Conservation (phyloP, 257 asterid species). For the Nicotiana noctiflora region DNA sequence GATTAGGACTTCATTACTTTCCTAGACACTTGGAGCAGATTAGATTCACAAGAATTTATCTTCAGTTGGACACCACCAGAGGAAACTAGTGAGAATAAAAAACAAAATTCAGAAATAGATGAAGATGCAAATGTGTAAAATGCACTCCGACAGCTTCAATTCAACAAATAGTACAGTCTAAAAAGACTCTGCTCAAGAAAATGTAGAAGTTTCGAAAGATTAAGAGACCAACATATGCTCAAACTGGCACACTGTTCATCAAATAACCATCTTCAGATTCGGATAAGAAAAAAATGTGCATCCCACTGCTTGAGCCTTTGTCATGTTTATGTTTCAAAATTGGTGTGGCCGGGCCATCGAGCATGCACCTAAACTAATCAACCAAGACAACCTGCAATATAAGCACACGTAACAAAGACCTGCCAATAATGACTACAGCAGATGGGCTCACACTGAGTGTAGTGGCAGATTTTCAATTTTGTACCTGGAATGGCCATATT, state of each 20-base stretch:
- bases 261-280: background rate
- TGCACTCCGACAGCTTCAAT: background rate
- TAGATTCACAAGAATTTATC: conserved; percentile 1
- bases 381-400: background rate
- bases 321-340: background rate
- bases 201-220: background rate
- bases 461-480: background rate
- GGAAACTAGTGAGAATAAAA: background rate
- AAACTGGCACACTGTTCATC: background rate
- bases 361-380: background rate
- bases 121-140: background rate
- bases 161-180: background rate
- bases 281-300: background rate
- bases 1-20: background rate
- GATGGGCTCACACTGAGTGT: background rate
- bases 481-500: background rate
- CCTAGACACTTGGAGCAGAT: background rate
- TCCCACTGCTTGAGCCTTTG: background rate
- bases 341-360: background rate
- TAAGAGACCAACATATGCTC: background rate
- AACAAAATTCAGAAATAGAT: background rate
- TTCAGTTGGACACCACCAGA: background rate
- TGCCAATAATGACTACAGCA: background rate
- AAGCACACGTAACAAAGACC: background rate
- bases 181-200: background rate